Conservation (phyloP, 257 asterid species). For the Plectranthus barbatus region DNA sequence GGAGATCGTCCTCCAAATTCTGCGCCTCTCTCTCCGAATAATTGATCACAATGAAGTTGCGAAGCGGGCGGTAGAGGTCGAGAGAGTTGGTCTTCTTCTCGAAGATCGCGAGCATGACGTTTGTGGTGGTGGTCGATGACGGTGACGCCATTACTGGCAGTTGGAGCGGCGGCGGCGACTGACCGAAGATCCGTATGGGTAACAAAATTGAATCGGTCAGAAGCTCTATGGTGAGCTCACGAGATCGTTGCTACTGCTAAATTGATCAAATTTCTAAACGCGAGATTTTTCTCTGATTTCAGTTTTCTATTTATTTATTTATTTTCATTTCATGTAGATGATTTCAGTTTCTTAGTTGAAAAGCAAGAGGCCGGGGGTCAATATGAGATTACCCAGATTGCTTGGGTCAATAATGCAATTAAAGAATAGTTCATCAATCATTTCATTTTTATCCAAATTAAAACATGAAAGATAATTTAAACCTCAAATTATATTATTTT, state of each 20-base stretch:
- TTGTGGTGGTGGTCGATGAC: slow-evolving; percentile 49
- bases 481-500: no score
- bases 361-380: slow-evolving; percentile 7
- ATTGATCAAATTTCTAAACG: not conserved
- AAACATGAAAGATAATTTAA: no score
- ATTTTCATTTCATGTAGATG: not conserved
- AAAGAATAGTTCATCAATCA: no score
- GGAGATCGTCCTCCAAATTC: slow-evolving; percentile 80
- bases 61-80: slow-evolving; percentile 83
- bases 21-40: slow-evolving; percentile 94
- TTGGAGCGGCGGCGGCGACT: slow-evolving; percentile 21
- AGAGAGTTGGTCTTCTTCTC: slow-evolving; percentile 79
- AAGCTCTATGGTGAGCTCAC: not conserved
- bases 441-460: no score
- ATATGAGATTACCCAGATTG: not conserved
- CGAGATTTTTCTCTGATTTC: not conserved
- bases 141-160: slow-evolving; percentile 47
- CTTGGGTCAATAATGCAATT: slow-evolving; percentile 1
- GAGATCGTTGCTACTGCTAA: slow-evolving; percentile 1
- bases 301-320: not conserved
- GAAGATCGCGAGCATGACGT: slow-evolving; percentile 73
- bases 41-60: slow-evolving; percentile 67
- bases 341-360: slow-evolving; percentile 17
- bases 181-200: slow-evolving; percentile 6
- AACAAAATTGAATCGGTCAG: not conserved